Percentiles rank a stretch among this genome's conserved stretches.
These are phyloP conservation scores for Barbatosphaeria neglecta DNA, from an alignment of 495 filamentous ascomycete genomes.

Conservation along the genomic window DNA sequence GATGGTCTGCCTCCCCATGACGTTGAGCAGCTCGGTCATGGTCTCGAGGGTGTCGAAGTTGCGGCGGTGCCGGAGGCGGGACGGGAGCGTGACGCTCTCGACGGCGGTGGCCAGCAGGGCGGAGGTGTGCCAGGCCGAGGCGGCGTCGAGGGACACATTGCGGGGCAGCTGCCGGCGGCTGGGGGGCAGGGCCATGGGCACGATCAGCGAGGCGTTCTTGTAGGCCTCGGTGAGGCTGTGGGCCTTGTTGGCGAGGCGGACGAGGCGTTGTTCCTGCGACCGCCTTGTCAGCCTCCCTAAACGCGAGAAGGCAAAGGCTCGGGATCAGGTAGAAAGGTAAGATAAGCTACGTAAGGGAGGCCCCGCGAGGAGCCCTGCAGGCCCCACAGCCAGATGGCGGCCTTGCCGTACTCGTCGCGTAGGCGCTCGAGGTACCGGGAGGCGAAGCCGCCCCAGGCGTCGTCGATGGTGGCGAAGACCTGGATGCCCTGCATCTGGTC, in stretches of 20 bases:
- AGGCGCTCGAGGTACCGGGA: slow-evolving; percentile 67
- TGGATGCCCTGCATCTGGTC: slow-evolving; percentile 86
- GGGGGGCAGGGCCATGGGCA: slow-evolving; percentile 60
- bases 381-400: slow-evolving; percentile 75
- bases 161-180: slow-evolving; percentile 41
- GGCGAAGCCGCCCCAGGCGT: slow-evolving; percentile 90
- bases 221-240: slow-evolving; percentile 55
- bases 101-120: slow-evolving; percentile 67
- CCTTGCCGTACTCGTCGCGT: slow-evolving; percentile 84
- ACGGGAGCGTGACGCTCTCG: slow-evolving; percentile 70
- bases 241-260: slow-evolving; percentile 55
- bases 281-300: slow-evolving; percentile 16
- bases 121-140: slow-evolving; percentile 70
- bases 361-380: slow-evolving; percentile 49
- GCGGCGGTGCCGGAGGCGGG: slow-evolving; percentile 49
- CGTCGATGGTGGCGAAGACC: slow-evolving; percentile 64
- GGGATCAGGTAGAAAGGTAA: too few species aligned
- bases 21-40: slow-evolving; percentile 60
- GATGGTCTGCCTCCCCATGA: slow-evolving; percentile 69
- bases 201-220: slow-evolving; percentile 60
- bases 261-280: slow-evolving; percentile 36
- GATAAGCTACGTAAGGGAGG: slow-evolving; percentile 43
- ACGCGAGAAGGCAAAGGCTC: too few species aligned
- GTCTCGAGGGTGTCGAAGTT: slow-evolving; percentile 41
- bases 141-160: slow-evolving; percentile 49